Evolutionary conservation across 2,329 filamentous ascomycete genomes (phyloP).

Genomic region (Penicillium sp.): DNA sequence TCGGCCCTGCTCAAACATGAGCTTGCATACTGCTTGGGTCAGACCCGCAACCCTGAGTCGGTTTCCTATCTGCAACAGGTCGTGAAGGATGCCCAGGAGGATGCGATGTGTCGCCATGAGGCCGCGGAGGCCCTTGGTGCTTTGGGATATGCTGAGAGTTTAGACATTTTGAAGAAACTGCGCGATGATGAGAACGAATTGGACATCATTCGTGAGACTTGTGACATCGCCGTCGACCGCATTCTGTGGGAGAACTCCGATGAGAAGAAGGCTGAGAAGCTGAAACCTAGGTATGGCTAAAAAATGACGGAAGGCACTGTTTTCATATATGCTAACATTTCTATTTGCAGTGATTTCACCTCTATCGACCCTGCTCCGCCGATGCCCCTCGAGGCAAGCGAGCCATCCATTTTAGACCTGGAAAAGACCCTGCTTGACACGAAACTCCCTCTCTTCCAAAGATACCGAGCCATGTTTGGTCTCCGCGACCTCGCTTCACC

Average conservation of each 20-base stretch:
- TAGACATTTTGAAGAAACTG: slow-evolving; percentile 66
- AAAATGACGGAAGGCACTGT: not conserved
- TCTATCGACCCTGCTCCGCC: slow-evolving; percentile 94
- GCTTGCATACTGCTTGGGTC: slow-evolving; percentile 91
- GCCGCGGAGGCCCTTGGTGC: slow-evolving; percentile 92
- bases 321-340: slow-evolving; percentile 17
- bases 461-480: slow-evolving; percentile 97
- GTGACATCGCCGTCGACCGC: slow-evolving; percentile 89
- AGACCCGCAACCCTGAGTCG: slow-evolving; percentile 72
- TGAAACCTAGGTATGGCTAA: slow-evolving; percentile 66
- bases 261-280: slow-evolving; percentile 63
- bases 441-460: slow-evolving; percentile 72
- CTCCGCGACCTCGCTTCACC: slow-evolving; percentile 91
- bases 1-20: slow-evolving; percentile 94
- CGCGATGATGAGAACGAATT: slow-evolving; percentile 70
- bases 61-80: slow-evolving; percentile 67
- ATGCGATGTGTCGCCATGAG: slow-evolving; percentile 93
- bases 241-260: slow-evolving; percentile 88
- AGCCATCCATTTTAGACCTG: slow-evolving; percentile 64
- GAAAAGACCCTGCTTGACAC: slow-evolving; percentile 74
- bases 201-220: slow-evolving; percentile 84
- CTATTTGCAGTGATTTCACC: slow-evolving; percentile 69
- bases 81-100: slow-evolving; percentile 71
- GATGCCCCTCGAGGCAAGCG: slow-evolving; percentile 60
- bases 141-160: slow-evolving; percentile 65